A percentile compares a stretch with the other conserved stretches of the same genome.
Conservation (phyloP, 2,329 filamentous ascomycete genomes). For the Botrytis hyacinthi region DNA sequence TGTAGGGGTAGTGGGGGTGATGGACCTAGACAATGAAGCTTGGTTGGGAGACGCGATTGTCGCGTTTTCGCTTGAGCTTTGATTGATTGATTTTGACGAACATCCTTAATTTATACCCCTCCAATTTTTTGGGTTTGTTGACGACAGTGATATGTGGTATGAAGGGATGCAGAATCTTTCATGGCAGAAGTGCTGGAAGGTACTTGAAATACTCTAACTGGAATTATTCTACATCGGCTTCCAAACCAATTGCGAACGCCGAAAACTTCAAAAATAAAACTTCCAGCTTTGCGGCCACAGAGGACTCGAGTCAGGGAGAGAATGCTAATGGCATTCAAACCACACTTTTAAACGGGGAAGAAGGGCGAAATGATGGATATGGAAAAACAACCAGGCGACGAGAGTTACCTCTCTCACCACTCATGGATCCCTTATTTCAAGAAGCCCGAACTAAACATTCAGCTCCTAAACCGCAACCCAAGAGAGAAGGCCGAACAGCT, state of each 20-base stretch:
- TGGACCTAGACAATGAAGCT: not conserved
- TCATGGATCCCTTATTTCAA: conserved; percentile 46
- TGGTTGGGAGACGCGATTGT: conserved; percentile 25
- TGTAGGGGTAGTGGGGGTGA: not conserved
- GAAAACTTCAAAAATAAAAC: not conserved
- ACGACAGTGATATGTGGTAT: conserved; percentile 31
- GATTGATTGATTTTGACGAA: conserved; percentile 10
- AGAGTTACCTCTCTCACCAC: conserved; percentile 46
- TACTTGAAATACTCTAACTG: not conserved
- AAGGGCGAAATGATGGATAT: not conserved
- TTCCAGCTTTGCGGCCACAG: not conserved
- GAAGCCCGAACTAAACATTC: conserved; percentile 37
- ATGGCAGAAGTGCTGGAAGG: conserved; percentile 28
- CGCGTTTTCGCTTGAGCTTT: conserved; percentile 22
- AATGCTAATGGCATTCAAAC: not conserved
- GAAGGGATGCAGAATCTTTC: conserved; percentile 29
- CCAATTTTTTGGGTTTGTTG: not conserved
- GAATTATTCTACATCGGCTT: conserved; percentile 4
- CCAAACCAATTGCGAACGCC: not conserved
- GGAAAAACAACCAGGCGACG: conserved; percentile 16
- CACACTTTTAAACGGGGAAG: not conserved
- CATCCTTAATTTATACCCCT: not conserved
- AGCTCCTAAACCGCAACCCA: conserved; percentile 33
- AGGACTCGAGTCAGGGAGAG: not conserved
- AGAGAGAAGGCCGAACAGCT: conserved; percentile 44